phyloP scores from a whole-genome alignment of 768 basidiomycete species.

The Mycena kentingensis region DNA sequence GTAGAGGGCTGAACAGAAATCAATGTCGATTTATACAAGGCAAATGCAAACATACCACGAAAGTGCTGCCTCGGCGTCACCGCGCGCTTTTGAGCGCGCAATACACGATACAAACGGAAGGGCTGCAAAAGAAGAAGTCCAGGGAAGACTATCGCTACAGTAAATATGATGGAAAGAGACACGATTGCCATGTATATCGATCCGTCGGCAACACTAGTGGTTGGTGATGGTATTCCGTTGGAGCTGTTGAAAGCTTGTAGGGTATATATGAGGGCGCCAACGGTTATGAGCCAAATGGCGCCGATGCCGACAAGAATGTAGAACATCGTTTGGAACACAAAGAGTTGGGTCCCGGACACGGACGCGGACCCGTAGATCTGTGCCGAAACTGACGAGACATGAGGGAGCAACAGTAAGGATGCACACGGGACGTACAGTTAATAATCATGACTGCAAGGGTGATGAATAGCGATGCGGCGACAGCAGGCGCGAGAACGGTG shows the following conservation, averaged over 20 bases:
- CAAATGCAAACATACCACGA: slow-evolving; percentile 53
- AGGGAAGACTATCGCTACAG: slow-evolving; percentile 68
- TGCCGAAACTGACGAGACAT: slow-evolving; percentile 45
- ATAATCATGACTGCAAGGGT: slow-evolving; percentile 52
- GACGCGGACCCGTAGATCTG: slow-evolving; percentile 61
- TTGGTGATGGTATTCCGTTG: slow-evolving; percentile 37
- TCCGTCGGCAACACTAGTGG: slow-evolving; percentile 58
- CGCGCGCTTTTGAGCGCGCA: slow-evolving; percentile 57
- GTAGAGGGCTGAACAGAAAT: slow-evolving; percentile 54
- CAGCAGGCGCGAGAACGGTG: slow-evolving; percentile 67
- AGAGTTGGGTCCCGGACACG: slow-evolving; percentile 60
- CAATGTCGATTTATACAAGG: background rate
- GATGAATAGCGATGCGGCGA: slow-evolving; percentile 62
- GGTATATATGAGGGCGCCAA: slow-evolving; percentile 73
- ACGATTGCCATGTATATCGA: slow-evolving; percentile 70
- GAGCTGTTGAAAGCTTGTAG: slow-evolving; percentile 55
- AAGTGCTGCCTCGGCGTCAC: slow-evolving; percentile 79
- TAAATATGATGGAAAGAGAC: slow-evolving; percentile 58
- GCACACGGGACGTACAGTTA: slow-evolving; percentile 48
- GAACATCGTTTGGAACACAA: slow-evolving; percentile 66
- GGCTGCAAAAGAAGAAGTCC: slow-evolving; percentile 77
- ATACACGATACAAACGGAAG: slow-evolving; percentile 56
- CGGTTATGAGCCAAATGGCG: slow-evolving; percentile 61
- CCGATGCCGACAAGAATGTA: slow-evolving; percentile 55
- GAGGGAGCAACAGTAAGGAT: slow-evolving; percentile 11